phyloP scores from a whole-genome alignment of 2,329 filamentous ascomycete species.

The Sporothrix dimorphospora region DNA sequence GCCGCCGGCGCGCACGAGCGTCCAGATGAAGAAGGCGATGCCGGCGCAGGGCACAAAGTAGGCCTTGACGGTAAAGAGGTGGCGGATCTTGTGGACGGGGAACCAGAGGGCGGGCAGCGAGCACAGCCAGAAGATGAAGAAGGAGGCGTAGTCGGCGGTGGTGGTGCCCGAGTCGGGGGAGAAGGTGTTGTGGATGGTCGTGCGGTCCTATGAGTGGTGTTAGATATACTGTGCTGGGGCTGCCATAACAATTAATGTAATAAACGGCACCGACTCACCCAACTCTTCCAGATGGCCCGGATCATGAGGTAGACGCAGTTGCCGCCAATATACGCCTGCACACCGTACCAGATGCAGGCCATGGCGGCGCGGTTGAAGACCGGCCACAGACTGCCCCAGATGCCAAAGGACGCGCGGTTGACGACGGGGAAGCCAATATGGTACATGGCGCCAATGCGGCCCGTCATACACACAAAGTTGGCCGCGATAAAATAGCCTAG shows the following conservation, averaged over 20 bases:
- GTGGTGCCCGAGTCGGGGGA: conserved; percentile 44
- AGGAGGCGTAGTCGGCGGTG: conserved; percentile 35
- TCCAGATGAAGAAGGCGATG: conserved; percentile 85
- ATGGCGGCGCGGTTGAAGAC: conserved; percentile 43
- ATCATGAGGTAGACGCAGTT: conserved; percentile 90
- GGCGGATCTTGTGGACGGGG: conserved; percentile 38
- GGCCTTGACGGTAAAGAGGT: conserved; percentile 72
- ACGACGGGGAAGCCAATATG: conserved; percentile 89
- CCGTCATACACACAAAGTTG: conserved; percentile 74
- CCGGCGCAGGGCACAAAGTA: conserved; percentile 82
- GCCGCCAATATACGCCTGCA: conserved; percentile 83
- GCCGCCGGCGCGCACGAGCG: conserved; percentile 77
- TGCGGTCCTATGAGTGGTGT: conserved; percentile 27
- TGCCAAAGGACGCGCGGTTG: conserved; percentile 63
- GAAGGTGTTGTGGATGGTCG: conserved; percentile 46
- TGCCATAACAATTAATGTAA: too few species aligned
- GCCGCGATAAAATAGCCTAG: conserved; percentile 79
- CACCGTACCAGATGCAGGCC: conserved; percentile 50
- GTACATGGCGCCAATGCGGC: conserved; percentile 82
- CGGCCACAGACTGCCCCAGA: conserved; percentile 68
- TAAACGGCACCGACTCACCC: too few species aligned
- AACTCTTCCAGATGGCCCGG: conserved; percentile 72
- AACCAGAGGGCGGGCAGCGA: conserved; percentile 40
- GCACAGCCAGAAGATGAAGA: conserved; percentile 37
- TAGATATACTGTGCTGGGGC: too few species aligned